phyloP scores from a whole-genome alignment of 805 yeast species.

The Kodamaea nitidulidarum region DNA sequence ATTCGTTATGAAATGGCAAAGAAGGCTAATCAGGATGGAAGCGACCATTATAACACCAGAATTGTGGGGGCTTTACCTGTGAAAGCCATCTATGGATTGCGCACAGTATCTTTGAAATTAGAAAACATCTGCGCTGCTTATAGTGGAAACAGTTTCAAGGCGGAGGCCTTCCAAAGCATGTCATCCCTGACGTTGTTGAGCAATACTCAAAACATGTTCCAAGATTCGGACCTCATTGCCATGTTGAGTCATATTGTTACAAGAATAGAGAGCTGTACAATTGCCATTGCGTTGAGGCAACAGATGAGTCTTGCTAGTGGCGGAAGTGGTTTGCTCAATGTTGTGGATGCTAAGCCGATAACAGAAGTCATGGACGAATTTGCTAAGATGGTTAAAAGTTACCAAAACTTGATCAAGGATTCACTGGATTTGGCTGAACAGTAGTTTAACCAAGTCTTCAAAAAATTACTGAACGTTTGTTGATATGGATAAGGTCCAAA shows the following conservation, averaged over 20 bases:
- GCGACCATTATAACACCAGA: slow-evolving; percentile 29
- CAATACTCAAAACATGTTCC: slow-evolving; percentile 17
- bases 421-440: no score
- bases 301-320: slow-evolving; percentile 23
- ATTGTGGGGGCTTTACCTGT: slow-evolving; percentile 38
- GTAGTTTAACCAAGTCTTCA: no score
- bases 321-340: slow-evolving; percentile 19
- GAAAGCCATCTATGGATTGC: slow-evolving; percentile 47
- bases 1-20: slow-evolving; percentile 51
- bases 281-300: slow-evolving; percentile 32
- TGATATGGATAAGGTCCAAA: no score
- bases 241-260: slow-evolving; percentile 64
- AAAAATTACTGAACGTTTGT: no score
- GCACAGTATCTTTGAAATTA: slow-evolving; percentile 52
- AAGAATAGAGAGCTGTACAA: slow-evolving; percentile 60
- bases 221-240: slow-evolving; percentile 44
- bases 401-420: slow-evolving; percentile 6
- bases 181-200: slow-evolving; percentile 24
- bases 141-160: slow-evolving; percentile 36
- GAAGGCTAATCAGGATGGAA: slow-evolving; percentile 22
- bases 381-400: slow-evolving; percentile 1
- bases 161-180: slow-evolving; percentile 24
- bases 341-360: slow-evolving; percentile 17
- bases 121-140: slow-evolving; percentile 54
- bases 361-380: slow-evolving; percentile 26